Percentiles rank a stretch among this genome's conserved stretches.
Evolutionary conservation across 176 grass and related monocot genomes (phyloP).

Genomic region (Chrysopogon serrulatus): DNA sequence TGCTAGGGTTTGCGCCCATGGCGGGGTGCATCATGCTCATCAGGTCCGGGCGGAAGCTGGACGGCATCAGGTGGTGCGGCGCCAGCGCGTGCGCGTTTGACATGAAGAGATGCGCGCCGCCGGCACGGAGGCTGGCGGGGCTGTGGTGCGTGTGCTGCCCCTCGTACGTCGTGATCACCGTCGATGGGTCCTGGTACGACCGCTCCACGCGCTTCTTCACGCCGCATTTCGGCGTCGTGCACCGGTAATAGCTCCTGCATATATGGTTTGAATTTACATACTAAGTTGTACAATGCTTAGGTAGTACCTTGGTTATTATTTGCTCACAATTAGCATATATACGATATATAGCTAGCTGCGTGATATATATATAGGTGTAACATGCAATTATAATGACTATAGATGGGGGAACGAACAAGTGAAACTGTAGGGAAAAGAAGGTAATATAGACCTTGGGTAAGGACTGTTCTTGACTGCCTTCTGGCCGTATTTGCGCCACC

Average conservation of each 20-base stretch:
- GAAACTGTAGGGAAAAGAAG: not conserved
- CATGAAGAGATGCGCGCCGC: slow-evolving; percentile 41
- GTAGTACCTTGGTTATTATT: not conserved
- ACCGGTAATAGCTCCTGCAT: slow-evolving; percentile 87
- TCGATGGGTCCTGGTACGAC: slow-evolving; percentile 77
- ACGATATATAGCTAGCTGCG: not conserved
- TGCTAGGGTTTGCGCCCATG: slow-evolving; percentile 53
- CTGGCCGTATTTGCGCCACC: slow-evolving; percentile 99
- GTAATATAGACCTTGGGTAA: slow-evolving; percentile 65
- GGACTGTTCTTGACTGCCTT: slow-evolving; percentile 99
- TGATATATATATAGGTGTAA: not conserved
- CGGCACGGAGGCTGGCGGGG: slow-evolving; percentile 56
- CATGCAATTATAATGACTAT: not conserved
- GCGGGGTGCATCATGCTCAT: slow-evolving; percentile 38
- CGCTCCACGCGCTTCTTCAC: slow-evolving; percentile 98
- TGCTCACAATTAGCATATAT: not conserved
- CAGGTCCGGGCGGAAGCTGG: slow-evolving; percentile 33
- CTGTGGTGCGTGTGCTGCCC: slow-evolving; percentile 88
- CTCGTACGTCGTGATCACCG: slow-evolving; percentile 94
- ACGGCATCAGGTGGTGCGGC: slow-evolving; percentile 24
- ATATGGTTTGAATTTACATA: not conserved
- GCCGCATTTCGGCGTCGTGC: slow-evolving; percentile 83
- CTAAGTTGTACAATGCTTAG: not conserved
- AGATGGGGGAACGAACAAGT: not conserved
- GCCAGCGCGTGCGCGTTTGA: not conserved